phyloP scores from a whole-genome alignment of 768 basidiomycete genomes.

The Leccinellum albellum region DNA sequence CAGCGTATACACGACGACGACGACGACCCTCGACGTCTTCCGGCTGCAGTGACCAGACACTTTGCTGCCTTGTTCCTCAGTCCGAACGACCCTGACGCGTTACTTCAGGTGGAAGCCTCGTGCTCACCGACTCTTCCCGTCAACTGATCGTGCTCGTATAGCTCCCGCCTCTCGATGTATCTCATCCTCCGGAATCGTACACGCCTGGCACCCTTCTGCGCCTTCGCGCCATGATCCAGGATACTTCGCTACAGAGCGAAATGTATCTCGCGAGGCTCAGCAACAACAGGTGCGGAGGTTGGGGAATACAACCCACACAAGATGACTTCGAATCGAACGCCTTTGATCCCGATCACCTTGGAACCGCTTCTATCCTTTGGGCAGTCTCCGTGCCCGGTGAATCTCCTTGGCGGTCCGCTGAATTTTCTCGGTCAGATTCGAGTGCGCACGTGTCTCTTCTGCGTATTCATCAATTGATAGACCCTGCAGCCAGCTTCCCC shows the following conservation, averaged over 20 bases:
- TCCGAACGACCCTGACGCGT: conserved; percentile 28
- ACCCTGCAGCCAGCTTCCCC: conserved; percentile 21
- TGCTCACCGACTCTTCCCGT: neutral
- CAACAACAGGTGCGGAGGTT: conserved; percentile 58
- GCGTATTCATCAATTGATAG: neutral
- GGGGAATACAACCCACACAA: conserved; percentile 53
- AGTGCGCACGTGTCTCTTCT: conserved; percentile 14
- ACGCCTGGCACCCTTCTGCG: conserved; percentile 56
- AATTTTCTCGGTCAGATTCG: conserved; percentile 22
- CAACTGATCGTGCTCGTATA: conserved; percentile 23
- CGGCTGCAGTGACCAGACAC: conserved; percentile 41
- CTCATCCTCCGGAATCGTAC: conserved; percentile 47
- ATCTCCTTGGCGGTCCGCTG: conserved; percentile 49
- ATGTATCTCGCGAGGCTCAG: conserved; percentile 57
- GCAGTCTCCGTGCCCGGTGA: conserved; percentile 71
- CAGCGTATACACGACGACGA: conserved; percentile 41
- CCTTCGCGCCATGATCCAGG: conserved; percentile 79
- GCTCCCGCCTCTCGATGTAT: conserved; percentile 56
- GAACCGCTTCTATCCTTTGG: conserved; percentile 66
- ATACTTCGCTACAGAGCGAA: conserved; percentile 70
- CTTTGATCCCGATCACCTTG: conserved; percentile 49
- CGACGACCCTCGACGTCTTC: conserved; percentile 29
- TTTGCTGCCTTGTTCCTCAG: conserved; percentile 43
- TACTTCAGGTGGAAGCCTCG: conserved; percentile 19
- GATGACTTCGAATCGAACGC: conserved; percentile 5